Evolutionary conservation across 352 stramenopile species (phyloP).

Genomic region (Sclerospora graminicola): DNA sequence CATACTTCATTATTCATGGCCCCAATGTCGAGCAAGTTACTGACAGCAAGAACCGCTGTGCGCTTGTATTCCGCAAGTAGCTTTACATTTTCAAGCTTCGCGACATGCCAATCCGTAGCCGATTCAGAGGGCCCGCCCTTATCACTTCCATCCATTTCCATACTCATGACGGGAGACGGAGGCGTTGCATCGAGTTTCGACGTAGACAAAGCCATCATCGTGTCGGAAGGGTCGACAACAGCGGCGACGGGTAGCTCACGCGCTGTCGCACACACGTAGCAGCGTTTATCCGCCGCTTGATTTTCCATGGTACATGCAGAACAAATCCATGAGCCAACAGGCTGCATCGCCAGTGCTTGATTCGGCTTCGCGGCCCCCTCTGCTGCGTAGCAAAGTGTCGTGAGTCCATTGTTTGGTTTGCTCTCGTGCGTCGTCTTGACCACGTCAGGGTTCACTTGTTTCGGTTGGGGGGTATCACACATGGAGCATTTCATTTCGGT

Average conservation of each 20-base stretch:
- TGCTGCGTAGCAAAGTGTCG: slow-evolving; percentile 59
- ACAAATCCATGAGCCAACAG: slow-evolving; percentile 36
- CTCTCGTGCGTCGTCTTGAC: slow-evolving; percentile 10
- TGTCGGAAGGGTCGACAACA: slow-evolving; percentile 21
- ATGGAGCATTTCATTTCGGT: slow-evolving; percentile 59
- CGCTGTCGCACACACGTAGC: slow-evolving; percentile 63
- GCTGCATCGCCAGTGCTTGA: slow-evolving; percentile 13
- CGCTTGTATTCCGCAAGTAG: slow-evolving; percentile 43
- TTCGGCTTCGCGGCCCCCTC: slow-evolving; percentile 32
- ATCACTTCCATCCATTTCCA: slow-evolving; percentile 25
- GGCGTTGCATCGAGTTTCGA: slow-evolving; percentile 13
- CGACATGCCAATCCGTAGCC: slow-evolving; percentile 4
- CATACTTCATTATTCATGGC: slow-evolving; percentile 33
- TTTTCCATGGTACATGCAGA: slow-evolving; percentile 79
- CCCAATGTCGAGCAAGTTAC: slow-evolving; percentile 19
- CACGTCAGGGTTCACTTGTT: slow-evolving; percentile 13
- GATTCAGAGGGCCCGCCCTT: background rate
- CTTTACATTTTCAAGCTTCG: slow-evolving; percentile 31
- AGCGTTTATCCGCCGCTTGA: slow-evolving; percentile 32
- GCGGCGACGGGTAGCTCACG: slow-evolving; percentile 31
- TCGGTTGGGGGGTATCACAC: slow-evolving; percentile 45
- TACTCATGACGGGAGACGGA: slow-evolving; percentile 23
- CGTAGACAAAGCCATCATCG: slow-evolving; percentile 23
- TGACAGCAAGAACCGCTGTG: slow-evolving; percentile 26
- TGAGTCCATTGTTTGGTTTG: slow-evolving; percentile 34